Percentiles rank a stretch among this genome's conserved stretches.
These are phyloP conservation scores for Pseudozyma pruni DNA, from an alignment of 1,284 basidiomycete genomes.

Conservation along the genomic window DNA sequence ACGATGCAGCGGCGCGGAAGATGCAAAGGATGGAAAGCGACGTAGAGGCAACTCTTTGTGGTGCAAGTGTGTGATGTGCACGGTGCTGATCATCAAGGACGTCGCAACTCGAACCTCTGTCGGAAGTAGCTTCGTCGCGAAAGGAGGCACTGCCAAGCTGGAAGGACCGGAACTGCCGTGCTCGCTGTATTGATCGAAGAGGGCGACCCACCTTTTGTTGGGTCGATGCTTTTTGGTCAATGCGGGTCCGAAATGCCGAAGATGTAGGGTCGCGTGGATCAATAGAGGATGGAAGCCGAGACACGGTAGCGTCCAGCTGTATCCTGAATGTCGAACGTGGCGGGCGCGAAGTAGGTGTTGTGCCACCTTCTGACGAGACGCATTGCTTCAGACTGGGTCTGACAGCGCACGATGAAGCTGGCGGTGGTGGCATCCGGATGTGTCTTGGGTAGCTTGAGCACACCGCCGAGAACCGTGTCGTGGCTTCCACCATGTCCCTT, in stretches of 20 bases:
- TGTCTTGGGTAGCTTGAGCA: constrained; percentile 25
- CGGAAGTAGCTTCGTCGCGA: constrained; percentile 31
- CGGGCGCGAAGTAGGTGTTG: constrained; percentile 50
- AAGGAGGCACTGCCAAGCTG: neutral
- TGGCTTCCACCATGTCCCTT: constrained; percentile 36
- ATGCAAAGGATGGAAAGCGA: constrained; percentile 8
- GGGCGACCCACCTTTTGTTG: constrained; percentile 38
- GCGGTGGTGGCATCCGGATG: constrained; percentile 41
- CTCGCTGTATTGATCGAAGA: constrained; percentile 18
- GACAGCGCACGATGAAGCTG: constrained; percentile 38
- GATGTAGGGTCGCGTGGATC: too few relatives aligned
- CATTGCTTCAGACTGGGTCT: constrained; percentile 41
- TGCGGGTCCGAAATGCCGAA: constrained; percentile 1
- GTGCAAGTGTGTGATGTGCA: constrained; percentile 24
- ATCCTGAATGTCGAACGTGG: constrained; percentile 50
- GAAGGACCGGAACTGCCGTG: neutral
- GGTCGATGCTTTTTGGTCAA: neutral
- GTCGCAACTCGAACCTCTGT: constrained; percentile 13
- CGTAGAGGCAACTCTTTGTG: constrained; percentile 34
- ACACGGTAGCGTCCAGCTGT: constrained; percentile 53
- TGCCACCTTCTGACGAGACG: constrained; percentile 57
- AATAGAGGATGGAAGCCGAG: constrained; percentile 52
- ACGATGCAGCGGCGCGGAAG: constrained; percentile 15
- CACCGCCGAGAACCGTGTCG: constrained; percentile 32
- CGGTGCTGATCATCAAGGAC: constrained; percentile 38